A percentile compares a stretch with the other conserved stretches of the same genome.
Conservation (phyloP, 2,329 filamentous ascomycete genomes). For the Neoarthrinium moseri region DNA sequence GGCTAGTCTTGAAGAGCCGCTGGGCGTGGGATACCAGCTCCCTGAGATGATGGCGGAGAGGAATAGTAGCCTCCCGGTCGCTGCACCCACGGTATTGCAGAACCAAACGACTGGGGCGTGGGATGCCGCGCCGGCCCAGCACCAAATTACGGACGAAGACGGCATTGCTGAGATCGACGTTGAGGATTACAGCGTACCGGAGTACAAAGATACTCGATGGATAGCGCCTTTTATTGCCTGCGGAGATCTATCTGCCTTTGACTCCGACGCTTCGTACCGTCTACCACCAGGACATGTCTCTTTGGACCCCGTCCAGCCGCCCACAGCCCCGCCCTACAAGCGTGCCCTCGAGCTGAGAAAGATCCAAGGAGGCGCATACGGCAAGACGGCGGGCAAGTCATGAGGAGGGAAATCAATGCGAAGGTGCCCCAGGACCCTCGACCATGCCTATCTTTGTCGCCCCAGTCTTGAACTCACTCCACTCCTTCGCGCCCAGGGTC, state of each 20-base stretch:
- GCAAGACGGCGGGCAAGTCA: constrained; percentile 56
- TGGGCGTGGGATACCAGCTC: constrained; percentile 62
- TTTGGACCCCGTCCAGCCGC: constrained; percentile 89
- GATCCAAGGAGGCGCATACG: constrained; percentile 72
- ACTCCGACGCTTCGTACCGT: constrained; percentile 92
- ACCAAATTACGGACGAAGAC: constrained; percentile 21
- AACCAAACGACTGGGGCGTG: constrained; percentile 43
- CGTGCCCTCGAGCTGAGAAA: constrained; percentile 82
- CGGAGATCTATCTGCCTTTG: constrained; percentile 90
- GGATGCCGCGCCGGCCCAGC: constrained; percentile 27
- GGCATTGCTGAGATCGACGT: constrained; percentile 47
- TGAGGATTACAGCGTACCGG: constrained; percentile 41
- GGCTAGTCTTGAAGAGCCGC: constrained; percentile 71
- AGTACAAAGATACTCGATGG: constrained; percentile 61
- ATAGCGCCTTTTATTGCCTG: constrained; percentile 97
- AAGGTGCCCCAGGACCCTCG: constrained; percentile 21
- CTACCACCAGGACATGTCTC: constrained; percentile 83
- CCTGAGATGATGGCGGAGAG: constrained; percentile 47
- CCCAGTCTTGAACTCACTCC: constrained; percentile 42
- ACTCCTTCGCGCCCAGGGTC: constrained; percentile 43
- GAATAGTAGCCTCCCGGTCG: constrained; percentile 36
- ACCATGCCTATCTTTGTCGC: constrained; percentile 28
- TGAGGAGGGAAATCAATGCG: constrained; percentile 15
- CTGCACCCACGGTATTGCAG: constrained; percentile 44
- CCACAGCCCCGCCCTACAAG: constrained; percentile 94